phyloP scores from a whole-genome alignment of 768 basidiomycete genomes.

The Suillus luteus region DNA sequence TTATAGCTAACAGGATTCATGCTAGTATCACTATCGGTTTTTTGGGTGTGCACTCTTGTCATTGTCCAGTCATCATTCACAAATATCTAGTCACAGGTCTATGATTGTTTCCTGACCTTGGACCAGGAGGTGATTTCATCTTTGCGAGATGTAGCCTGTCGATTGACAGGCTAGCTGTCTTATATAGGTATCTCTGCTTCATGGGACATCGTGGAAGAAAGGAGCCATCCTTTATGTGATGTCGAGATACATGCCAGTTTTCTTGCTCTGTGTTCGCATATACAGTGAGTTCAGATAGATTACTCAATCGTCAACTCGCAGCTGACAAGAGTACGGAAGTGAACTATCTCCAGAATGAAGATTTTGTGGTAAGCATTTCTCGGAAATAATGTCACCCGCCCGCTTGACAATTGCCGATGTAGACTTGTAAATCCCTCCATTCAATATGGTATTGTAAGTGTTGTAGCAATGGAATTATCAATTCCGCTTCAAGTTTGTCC shows the following conservation, averaged over 20 bases:
- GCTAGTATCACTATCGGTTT: background rate
- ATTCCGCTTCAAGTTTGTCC: background rate
- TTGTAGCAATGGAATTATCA: background rate
- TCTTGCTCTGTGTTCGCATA: background rate
- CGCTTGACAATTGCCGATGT: background rate
- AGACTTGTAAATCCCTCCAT: conserved; percentile 1
- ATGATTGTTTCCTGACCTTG: conserved; percentile 7
- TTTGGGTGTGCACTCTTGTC: background rate
- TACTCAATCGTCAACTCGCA: background rate
- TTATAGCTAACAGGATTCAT: background rate
- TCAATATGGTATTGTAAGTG: background rate
- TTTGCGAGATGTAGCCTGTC: background rate
- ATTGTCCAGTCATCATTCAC: background rate
- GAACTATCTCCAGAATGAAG: conserved; percentile 3
- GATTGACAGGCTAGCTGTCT: background rate
- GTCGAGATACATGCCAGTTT: background rate
- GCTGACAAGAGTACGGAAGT: background rate
- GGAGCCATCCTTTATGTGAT: background rate
- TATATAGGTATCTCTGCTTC: background rate
- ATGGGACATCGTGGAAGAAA: background rate
- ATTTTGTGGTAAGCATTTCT: background rate
- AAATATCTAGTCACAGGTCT: background rate
- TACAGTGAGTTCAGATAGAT: background rate
- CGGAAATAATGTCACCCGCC: background rate
- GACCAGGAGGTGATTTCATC: conserved; percentile 2